These are phyloP conservation scores for Parietaria judaica DNA, from an alignment of 306 rosid genomes.

Conservation along the genomic window DNA sequence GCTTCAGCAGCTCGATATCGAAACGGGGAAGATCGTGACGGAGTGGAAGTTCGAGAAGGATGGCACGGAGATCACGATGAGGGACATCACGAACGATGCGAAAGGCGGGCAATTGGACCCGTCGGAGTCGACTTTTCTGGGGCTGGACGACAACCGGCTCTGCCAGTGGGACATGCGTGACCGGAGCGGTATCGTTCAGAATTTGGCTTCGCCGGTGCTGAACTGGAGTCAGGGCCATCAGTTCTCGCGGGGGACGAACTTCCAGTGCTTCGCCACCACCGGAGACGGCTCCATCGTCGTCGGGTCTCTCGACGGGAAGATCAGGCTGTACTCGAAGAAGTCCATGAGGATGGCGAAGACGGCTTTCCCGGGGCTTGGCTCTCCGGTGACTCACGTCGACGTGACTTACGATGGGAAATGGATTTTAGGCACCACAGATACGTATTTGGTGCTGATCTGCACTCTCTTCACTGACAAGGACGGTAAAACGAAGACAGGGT, in stretches of 20 bases:
- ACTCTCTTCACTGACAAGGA: slow-evolving; percentile 81
- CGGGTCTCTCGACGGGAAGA: slow-evolving; percentile 82
- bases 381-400: slow-evolving; percentile 74
- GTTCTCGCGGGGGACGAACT: slow-evolving; percentile 76
- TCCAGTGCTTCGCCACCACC: slow-evolving; percentile 78
- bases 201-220: slow-evolving; percentile 62
- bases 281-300: slow-evolving; percentile 93
- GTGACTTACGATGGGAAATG: slow-evolving; percentile 91
- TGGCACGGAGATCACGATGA: slow-evolving; percentile 70
- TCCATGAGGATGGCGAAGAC: slow-evolving; percentile 93
- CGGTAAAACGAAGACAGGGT: slow-evolving; percentile 83
- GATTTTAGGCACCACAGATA: slow-evolving; percentile 75
- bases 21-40: slow-evolving; percentile 71
- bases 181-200: slow-evolving; percentile 64
- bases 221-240: slow-evolving; percentile 89
- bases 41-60: slow-evolving; percentile 93
- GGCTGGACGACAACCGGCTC: slow-evolving; percentile 86
- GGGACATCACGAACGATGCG: slow-evolving; percentile 68
- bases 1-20: slow-evolving; percentile 74
- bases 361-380: slow-evolving; percentile 81
- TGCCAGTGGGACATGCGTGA: slow-evolving; percentile 97
- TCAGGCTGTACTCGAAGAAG: slow-evolving; percentile 71
- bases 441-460: slow-evolving; percentile 76
- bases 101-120: slow-evolving; percentile 87
- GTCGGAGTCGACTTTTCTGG: slow-evolving; percentile 80